Evolutionary conservation across 352 stramenopile species (phyloP).

Genomic region (Globisporangium megalacanthum): DNA sequence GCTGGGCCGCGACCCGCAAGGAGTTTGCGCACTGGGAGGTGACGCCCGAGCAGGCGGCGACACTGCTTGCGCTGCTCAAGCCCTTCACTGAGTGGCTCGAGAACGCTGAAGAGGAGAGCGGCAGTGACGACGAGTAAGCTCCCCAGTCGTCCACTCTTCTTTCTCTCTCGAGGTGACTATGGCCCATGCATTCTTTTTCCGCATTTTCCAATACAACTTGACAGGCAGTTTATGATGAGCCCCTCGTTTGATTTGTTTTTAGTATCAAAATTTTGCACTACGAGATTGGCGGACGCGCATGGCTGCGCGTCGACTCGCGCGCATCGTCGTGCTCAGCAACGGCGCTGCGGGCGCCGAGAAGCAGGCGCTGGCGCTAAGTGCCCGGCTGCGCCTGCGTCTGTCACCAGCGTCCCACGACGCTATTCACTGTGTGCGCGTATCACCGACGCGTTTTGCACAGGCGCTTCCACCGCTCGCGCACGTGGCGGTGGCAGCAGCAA

Average conservation of each 20-base stretch:
- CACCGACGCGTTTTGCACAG: constrained; percentile 13
- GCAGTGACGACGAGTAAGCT: constrained; percentile 55
- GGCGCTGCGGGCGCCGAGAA: constrained; percentile 71
- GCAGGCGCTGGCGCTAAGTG: constrained; percentile 54
- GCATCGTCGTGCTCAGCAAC: constrained; percentile 65
- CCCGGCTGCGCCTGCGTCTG: constrained; percentile 22
- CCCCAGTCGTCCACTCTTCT: background rate
- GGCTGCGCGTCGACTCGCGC: constrained; percentile 11
- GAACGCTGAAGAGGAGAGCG: constrained; percentile 92
- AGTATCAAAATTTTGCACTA: too few relatives aligned
- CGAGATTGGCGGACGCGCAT: background rate
- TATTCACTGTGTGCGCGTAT: constrained; percentile 32
- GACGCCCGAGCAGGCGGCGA: constrained; percentile 79
- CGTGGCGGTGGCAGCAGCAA: constrained; percentile 25
- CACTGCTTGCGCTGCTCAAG: constrained; percentile 85
- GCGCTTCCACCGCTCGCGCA: constrained; percentile 41
- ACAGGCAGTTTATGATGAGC: background rate
- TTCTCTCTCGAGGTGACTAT: too few relatives aligned
- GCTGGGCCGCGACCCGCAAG: constrained; percentile 86
- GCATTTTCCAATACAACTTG: background rate
- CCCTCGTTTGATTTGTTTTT: background rate
- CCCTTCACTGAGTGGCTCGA: constrained; percentile 97
- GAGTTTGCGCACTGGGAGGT: constrained; percentile 87
- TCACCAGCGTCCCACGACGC: constrained; percentile 16
- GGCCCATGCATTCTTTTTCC: too few relatives aligned